Evolutionary conservation across 345 rosid species (phyloP).

Genomic region (Eucalyptus tenuipes): DNA sequence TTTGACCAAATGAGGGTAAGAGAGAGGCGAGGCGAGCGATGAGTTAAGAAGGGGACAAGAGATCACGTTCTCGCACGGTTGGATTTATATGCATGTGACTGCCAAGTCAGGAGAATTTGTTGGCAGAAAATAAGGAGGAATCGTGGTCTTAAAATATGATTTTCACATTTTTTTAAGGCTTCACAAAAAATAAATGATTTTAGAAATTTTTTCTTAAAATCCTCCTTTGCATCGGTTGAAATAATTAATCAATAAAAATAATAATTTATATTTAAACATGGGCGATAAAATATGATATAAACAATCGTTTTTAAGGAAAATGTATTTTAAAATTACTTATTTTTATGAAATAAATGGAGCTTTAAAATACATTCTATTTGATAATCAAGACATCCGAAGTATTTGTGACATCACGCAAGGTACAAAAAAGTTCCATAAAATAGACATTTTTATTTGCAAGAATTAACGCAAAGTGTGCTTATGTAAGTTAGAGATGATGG

Average conservation of each 20-base stretch:
- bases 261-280: no score
- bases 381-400: background rate
- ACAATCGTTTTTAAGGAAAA: fast-evolving
- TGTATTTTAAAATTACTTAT: no score
- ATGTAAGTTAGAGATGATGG: background rate
- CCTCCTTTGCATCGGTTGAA: fast-evolving
- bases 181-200: no score
- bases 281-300: no score
- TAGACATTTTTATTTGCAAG: background rate
- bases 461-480: background rate
- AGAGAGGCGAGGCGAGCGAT: background rate
- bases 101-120: background rate
- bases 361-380: background rate
- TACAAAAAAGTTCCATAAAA: background rate
- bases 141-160: background rate
- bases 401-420: background rate
- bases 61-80: background rate
- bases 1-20: background rate
- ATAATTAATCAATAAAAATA: no score
- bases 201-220: no score
- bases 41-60: background rate
- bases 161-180: background rate
- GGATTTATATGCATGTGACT: background rate
- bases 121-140: background rate
- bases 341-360: fast-evolving